Percentiles rank a stretch among this genome's conserved stretches.
Conservation (phyloP, 768 basidiomycete genomes). For the Mycena epipterygia region DNA sequence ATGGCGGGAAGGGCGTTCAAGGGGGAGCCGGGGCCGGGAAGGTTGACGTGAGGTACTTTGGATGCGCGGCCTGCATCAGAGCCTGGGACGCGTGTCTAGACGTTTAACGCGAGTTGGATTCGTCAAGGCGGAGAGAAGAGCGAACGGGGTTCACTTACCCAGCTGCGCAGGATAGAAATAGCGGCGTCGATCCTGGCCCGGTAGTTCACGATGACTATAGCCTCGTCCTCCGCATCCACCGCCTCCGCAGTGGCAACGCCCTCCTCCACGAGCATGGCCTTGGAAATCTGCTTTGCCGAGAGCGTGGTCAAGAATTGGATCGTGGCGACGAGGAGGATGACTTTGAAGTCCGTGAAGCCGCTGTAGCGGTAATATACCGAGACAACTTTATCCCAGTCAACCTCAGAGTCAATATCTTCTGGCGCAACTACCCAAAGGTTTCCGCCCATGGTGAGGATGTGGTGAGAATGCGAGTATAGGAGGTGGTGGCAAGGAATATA, state of each 20-base stretch:
- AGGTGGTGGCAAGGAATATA: too few relatives aligned
- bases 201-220: constrained; percentile 28
- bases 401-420: too few relatives aligned
- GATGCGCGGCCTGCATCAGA: not conserved
- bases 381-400: not conserved
- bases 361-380: not conserved
- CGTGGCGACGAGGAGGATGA: not conserved
- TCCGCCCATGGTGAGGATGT: too few relatives aligned
- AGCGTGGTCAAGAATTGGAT: not conserved
- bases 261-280: constrained; percentile 11
- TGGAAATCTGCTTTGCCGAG: not conserved
- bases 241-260: constrained; percentile 2
- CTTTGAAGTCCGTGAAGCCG: not conserved
- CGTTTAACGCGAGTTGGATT: too few relatives aligned
- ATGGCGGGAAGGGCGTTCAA: not conserved
- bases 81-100: not conserved
- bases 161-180: constrained; percentile 2
- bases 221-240: not conserved
- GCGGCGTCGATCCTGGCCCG: constrained; percentile 17
- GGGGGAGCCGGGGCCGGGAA: not conserved
- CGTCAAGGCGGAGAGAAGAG: not conserved
- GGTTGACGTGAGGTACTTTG: not conserved
- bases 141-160: not conserved
- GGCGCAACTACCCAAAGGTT: too few relatives aligned
- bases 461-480: too few relatives aligned